Conservation (phyloP, 345 rosid genomes). For the Erucastrum elatum region DNA sequence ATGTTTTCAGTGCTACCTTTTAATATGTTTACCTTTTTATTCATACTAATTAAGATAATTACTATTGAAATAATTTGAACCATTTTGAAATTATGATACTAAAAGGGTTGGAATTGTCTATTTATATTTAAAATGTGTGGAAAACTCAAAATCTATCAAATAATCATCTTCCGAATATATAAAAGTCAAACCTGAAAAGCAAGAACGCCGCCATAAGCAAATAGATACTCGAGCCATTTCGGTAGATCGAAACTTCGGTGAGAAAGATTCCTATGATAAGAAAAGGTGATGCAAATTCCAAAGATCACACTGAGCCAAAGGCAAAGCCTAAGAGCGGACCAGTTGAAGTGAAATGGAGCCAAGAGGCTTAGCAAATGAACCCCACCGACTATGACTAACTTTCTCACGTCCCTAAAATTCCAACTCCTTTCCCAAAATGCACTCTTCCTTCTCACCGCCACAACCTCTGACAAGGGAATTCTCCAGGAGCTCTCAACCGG, state of each 20-base stretch:
- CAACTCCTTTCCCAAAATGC: slow-evolving; percentile 50
- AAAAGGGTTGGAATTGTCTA: too few species aligned
- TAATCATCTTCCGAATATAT: too few species aligned
- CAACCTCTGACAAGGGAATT: slow-evolving; percentile 14
- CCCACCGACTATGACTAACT: slow-evolving; percentile 40
- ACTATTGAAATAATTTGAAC: too few species aligned
- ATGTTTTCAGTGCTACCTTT: too few species aligned
- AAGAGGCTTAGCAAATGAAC: slow-evolving; percentile 56
- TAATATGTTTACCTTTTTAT: too few species aligned
- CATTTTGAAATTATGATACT: too few species aligned
- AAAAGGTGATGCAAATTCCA: slow-evolving; percentile 66
- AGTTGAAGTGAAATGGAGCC: slow-evolving; percentile 60
- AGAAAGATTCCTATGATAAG: slow-evolving; percentile 60
- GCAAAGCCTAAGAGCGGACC: slow-evolving; percentile 54
- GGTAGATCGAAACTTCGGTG: slow-evolving; percentile 74
- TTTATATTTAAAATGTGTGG: too few species aligned
- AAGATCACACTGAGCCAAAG: slow-evolving; percentile 38
- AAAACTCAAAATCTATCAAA: too few species aligned
- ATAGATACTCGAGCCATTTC: slow-evolving; percentile 74
- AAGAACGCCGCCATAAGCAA: slow-evolving; percentile 64
- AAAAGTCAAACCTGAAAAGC: slow-evolving; percentile 54
- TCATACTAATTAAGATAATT: too few species aligned
- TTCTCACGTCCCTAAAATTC: slow-evolving; percentile 48
- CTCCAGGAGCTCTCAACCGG: background rate
- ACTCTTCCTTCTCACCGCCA: slow-evolving; percentile 48